A percentile compares a stretch with the other conserved stretches of the same genome.
These are phyloP conservation scores for Rhododendron mucronatum DNA, from an alignment of 148 eudicot species.

Conservation along the genomic window DNA sequence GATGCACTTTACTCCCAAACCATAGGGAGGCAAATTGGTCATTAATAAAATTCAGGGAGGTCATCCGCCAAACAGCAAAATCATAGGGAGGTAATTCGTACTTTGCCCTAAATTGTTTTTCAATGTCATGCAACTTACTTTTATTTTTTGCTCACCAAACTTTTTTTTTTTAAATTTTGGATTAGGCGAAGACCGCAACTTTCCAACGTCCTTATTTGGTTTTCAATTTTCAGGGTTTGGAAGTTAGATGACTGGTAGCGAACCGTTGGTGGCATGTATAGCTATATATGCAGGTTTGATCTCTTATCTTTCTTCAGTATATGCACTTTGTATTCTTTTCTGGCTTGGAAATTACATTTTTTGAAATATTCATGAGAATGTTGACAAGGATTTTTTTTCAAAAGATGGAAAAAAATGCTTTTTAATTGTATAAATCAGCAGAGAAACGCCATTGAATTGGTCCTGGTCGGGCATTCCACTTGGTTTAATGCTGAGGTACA, in stretches of 20 bases:
- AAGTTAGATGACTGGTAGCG: not conserved
- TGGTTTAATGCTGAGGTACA: not conserved
- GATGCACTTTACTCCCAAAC: no score
- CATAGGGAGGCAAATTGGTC: no score
- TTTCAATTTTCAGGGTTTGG: not conserved
- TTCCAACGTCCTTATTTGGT: not conserved
- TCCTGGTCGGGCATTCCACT: not conserved
- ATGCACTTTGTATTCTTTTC: not conserved
- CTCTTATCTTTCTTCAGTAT: not conserved
- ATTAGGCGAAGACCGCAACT: not conserved
- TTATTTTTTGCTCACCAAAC: not conserved
- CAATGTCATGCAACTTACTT: not conserved
- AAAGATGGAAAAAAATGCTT: no score
- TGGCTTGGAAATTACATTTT: not conserved
- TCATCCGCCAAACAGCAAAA: no score
- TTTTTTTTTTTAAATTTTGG: not conserved
- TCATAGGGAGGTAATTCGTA: no score
- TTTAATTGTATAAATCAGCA: not conserved
- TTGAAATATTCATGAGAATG: no score
- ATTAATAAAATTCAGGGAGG: no score
- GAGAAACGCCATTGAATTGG: not conserved
- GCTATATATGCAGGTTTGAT: not conserved
- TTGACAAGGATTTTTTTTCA: no score
- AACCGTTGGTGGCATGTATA: not conserved
- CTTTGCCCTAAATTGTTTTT: not conserved